Conservation (phyloP, 176 grass and related monocot genomes). For the Guadua angustifolia region DNA sequence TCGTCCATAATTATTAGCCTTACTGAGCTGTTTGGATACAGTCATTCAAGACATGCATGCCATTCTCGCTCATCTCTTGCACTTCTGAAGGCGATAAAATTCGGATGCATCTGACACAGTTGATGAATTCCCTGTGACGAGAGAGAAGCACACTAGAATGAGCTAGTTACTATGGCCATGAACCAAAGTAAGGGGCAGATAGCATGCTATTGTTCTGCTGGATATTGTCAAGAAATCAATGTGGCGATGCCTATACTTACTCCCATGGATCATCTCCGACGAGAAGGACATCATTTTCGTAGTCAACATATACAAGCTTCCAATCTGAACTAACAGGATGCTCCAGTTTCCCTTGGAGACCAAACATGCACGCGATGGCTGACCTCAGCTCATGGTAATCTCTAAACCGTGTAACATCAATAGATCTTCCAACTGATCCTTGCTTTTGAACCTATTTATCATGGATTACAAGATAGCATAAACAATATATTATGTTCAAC, state of each 20-base stretch:
- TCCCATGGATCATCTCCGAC: slow-evolving; percentile 99
- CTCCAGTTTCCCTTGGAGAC: slow-evolving; percentile 82
- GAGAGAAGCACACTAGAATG: background rate
- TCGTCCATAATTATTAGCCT: background rate
- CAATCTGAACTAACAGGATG: slow-evolving; percentile 75
- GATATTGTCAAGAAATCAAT: background rate
- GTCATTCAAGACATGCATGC: slow-evolving; percentile 70
- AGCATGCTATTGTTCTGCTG: background rate
- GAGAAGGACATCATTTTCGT: slow-evolving; percentile 93
- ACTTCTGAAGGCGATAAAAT: slow-evolving; percentile 89
- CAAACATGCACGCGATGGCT: slow-evolving; percentile 89
- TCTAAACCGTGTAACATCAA: slow-evolving; percentile 90
- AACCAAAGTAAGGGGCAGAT: background rate
- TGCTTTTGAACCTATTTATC: slow-evolving; percentile 75
- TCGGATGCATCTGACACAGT: slow-evolving; percentile 89
- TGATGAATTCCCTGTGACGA: slow-evolving; percentile 80
- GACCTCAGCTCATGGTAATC: slow-evolving; percentile 88
- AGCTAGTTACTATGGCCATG: background rate
- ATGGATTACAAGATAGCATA: slow-evolving; percentile 28
- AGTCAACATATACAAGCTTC: slow-evolving; percentile 98
- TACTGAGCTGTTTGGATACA: slow-evolving; percentile 59
- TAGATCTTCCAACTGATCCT: slow-evolving; percentile 96
- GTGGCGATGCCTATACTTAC: slow-evolving; percentile 53
- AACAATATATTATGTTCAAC: slow-evolving; percentile 11
- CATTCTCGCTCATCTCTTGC: slow-evolving; percentile 89